Percentiles rank a stretch among this genome's conserved stretches.
Evolutionary conservation across 371 early-diverging fungal genomes (phyloP).

Genomic region (Aphelidium insulamus): DNA sequence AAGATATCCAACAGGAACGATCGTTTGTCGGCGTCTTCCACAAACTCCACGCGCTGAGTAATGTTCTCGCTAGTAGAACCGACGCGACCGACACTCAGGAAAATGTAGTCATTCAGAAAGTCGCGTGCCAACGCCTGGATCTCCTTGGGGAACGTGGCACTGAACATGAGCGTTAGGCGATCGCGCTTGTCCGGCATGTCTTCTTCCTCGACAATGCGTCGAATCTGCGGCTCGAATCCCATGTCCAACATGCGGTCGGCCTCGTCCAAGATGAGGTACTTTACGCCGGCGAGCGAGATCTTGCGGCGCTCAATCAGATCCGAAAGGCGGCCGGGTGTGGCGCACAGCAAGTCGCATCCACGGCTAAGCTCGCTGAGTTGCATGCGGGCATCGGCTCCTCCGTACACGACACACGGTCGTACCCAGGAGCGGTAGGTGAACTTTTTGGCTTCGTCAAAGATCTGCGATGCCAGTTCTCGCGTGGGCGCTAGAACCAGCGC

Average conservation of each 20-base stretch:
- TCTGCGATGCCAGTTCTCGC: constrained; percentile 36
- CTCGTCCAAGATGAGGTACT: constrained; percentile 43
- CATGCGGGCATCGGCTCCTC: constrained; percentile 10
- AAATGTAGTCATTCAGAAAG: constrained; percentile 80
- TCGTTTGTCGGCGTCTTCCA: constrained; percentile 69
- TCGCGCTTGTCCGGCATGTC: constrained; percentile 20
- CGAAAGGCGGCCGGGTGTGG: constrained; percentile 33
- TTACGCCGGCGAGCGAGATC: constrained; percentile 8
- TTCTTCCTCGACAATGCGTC: constrained; percentile 49
- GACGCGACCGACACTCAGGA: constrained; percentile 83
- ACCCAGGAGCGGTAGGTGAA: constrained; percentile 19
- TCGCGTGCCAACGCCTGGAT: constrained; percentile 86
- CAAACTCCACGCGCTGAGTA: constrained; percentile 70
- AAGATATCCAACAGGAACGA: constrained; percentile 70
- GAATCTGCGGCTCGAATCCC: constrained; percentile 98
- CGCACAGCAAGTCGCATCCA: constrained; percentile 11
- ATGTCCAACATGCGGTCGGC: constrained; percentile 98
- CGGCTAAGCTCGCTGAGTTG: constrained; percentile 20
- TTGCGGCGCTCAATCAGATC: constrained; percentile 81
- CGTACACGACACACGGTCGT: constrained; percentile 7
- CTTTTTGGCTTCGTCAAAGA: constrained; percentile 18
- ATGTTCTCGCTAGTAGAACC: constrained; percentile 94
- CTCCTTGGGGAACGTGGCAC: constrained; percentile 62
- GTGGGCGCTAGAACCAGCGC: constrained; percentile 26
- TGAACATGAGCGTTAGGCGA: constrained; percentile 12